phyloP scores from a whole-genome alignment of 108 stramenopile genomes.

The Pseudonitzschia delicatissima region DNA sequence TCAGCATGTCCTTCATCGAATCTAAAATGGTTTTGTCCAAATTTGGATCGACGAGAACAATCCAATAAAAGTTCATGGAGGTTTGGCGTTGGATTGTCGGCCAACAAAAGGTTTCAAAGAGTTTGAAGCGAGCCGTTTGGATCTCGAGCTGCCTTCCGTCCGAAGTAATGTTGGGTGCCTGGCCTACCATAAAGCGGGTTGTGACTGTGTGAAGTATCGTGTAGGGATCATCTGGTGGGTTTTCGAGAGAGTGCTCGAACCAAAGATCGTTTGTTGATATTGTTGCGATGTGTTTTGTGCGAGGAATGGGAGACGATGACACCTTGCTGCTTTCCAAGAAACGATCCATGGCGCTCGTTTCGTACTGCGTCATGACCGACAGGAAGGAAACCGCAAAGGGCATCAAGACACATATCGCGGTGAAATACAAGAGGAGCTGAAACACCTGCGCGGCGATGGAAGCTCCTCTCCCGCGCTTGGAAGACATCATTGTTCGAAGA shows the following conservation, averaged over 20 bases:
- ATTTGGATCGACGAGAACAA: conserved; percentile 10
- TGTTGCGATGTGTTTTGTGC: too few species aligned
- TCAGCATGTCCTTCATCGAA: background rate
- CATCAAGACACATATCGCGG: too few species aligned
- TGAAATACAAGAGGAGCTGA: too few species aligned
- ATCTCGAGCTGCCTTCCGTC: background rate
- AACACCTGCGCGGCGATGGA: too few species aligned
- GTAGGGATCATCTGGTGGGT: conserved; percentile 5
- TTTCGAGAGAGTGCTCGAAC: background rate
- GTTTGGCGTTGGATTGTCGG: conserved; percentile 4
- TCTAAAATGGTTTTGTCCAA: background rate
- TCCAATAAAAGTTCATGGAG: conserved; percentile 4
- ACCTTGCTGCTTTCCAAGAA: too few species aligned
- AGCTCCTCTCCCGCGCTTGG: too few species aligned
- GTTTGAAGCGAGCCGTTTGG: background rate
- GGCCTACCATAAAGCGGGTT: conserved; percentile 14
- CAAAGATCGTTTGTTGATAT: too few species aligned
- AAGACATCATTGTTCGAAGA: too few species aligned
- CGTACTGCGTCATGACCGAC: too few species aligned
- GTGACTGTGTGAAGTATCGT: conserved; percentile 3
- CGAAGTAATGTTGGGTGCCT: background rate
- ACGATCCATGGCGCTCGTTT: too few species aligned
- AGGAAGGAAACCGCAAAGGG: too few species aligned
- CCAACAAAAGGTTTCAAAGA: conserved; percentile 21
- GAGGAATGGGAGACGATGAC: too few species aligned